A percentile compares a stretch with the other conserved stretches of the same genome.
phyloP scores from a whole-genome alignment of 2,329 filamentous ascomycete species.

The Neocucurbitaria cava region DNA sequence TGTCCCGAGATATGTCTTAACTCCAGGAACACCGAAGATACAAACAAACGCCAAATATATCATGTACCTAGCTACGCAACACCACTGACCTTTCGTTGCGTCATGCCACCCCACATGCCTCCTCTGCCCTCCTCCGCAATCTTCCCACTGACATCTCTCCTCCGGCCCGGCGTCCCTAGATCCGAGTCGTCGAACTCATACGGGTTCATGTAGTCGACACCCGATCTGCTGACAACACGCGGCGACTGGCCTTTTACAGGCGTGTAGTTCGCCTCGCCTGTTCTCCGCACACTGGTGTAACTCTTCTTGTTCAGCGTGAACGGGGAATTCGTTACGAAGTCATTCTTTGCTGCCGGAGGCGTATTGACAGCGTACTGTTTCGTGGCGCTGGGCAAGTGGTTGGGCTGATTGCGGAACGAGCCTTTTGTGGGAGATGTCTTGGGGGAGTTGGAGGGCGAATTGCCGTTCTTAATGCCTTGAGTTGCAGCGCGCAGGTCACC shows the following conservation, averaged over 20 bases:
- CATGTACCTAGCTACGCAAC: slow-evolving; percentile 25
- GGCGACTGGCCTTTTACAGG: slow-evolving; percentile 44
- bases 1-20: neutral
- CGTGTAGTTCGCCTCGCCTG: slow-evolving; percentile 39
- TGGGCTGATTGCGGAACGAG: slow-evolving; percentile 22
- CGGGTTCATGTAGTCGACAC: slow-evolving; percentile 54
- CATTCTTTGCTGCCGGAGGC: slow-evolving; percentile 19
- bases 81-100: slow-evolving; percentile 52
- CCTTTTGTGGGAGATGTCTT: slow-evolving; percentile 31
- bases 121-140: slow-evolving; percentile 73
- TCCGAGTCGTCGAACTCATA: slow-evolving; percentile 41
- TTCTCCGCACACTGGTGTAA: slow-evolving; percentile 41
- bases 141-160: slow-evolving; percentile 72
- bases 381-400: slow-evolving; percentile 34
- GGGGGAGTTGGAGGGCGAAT: slow-evolving; percentile 33
- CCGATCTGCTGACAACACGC: slow-evolving; percentile 56
- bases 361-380: slow-evolving; percentile 41
- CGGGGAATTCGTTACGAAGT: slow-evolving; percentile 25
- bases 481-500: slow-evolving; percentile 56
- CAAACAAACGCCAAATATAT: slow-evolving; percentile 5
- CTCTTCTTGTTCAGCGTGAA: slow-evolving; percentile 43
- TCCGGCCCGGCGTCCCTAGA: slow-evolving; percentile 36
- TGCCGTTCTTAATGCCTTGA: slow-evolving; percentile 42
- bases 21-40: slow-evolving; percentile 1
- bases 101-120: slow-evolving; percentile 43